A percentile compares a stretch with the other conserved stretches of the same genome.
Conservation (phyloP, 1,284 basidiomycete species). For the Neolentinus lepideus region DNA sequence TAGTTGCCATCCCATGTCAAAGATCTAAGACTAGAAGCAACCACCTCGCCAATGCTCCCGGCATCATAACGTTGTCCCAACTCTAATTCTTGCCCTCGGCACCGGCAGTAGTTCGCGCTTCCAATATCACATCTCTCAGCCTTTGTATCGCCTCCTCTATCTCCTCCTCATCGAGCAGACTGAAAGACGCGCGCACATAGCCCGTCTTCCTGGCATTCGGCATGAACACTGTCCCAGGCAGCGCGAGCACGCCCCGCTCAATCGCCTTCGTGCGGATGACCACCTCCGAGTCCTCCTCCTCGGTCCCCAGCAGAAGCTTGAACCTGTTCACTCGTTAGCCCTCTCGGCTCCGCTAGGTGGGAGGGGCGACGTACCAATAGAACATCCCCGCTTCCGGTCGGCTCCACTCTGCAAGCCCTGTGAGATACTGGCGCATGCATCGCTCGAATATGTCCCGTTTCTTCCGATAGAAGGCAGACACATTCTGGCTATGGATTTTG, state of each 20-base stretch:
- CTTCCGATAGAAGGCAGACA: constrained; percentile 75
- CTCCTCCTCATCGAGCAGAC: constrained; percentile 59
- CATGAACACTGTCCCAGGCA: constrained; percentile 79
- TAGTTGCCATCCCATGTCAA: neutral
- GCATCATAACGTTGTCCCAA: neutral
- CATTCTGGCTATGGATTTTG: constrained; percentile 58
- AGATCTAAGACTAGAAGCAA: neutral
- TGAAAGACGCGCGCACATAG: constrained; percentile 80
- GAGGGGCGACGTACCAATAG: constrained; percentile 51
- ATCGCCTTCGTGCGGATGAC: constrained; percentile 77
- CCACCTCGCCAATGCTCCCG: neutral
- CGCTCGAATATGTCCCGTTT: constrained; percentile 79
- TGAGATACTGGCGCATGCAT: constrained; percentile 69
- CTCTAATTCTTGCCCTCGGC: neutral
- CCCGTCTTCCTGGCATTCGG: constrained; percentile 61
- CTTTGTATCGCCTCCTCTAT: constrained; percentile 73
- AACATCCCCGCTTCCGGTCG: constrained; percentile 89
- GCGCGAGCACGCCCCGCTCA: constrained; percentile 78
- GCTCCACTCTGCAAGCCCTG: constrained; percentile 77
- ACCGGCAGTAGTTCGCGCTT: constrained; percentile 16
- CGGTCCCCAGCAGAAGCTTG: constrained; percentile 40
- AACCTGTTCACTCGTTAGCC: constrained; percentile 41
- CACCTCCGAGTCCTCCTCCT: constrained; percentile 61
- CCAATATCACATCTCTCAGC: constrained; percentile 55
- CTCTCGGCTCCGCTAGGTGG: neutral